Percentiles rank a stretch among this genome's conserved stretches.
Conservation (phyloP, 192 early-diverging fungal species). For the Backusella morwellensis region DNA sequence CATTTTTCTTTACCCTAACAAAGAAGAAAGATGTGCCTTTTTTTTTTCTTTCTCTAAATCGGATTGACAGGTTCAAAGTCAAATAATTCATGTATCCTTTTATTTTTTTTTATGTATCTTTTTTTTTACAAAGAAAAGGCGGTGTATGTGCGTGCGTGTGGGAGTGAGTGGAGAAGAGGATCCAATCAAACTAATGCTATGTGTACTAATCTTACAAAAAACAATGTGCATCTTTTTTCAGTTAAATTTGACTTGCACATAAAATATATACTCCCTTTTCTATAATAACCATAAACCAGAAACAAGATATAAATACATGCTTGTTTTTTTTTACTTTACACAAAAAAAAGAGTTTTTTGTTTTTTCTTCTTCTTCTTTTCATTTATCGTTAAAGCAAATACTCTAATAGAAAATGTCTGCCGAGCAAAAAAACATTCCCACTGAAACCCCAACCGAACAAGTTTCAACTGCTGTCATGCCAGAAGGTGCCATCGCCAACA, state of each 20-base stretch:
- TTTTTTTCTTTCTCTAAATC: neutral
- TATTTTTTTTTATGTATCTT: neutral
- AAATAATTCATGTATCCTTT: neutral
- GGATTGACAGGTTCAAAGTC: neutral
- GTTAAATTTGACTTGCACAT: neutral
- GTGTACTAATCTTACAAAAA: neutral
- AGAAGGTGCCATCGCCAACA: neutral
- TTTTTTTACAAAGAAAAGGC: neutral
- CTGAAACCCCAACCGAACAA: neutral
- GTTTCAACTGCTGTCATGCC: constrained; percentile 2
- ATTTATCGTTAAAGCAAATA: neutral
- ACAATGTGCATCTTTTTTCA: neutral
- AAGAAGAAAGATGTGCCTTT: neutral
- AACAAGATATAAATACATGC: constrained; percentile 2
- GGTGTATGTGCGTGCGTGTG: neutral
- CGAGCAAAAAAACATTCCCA: neutral
- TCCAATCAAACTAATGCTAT: neutral
- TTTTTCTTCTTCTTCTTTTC: neutral
- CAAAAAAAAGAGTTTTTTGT: neutral
- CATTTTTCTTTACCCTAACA: neutral
- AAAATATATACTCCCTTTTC: neutral
- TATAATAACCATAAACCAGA: neutral
- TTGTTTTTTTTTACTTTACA: neutral
- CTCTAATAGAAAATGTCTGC: neutral
- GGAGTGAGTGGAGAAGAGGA: neutral